phyloP scores from a whole-genome alignment of 2,329 filamentous ascomycete genomes.

The Tolypocladium guangdongense region DNA sequence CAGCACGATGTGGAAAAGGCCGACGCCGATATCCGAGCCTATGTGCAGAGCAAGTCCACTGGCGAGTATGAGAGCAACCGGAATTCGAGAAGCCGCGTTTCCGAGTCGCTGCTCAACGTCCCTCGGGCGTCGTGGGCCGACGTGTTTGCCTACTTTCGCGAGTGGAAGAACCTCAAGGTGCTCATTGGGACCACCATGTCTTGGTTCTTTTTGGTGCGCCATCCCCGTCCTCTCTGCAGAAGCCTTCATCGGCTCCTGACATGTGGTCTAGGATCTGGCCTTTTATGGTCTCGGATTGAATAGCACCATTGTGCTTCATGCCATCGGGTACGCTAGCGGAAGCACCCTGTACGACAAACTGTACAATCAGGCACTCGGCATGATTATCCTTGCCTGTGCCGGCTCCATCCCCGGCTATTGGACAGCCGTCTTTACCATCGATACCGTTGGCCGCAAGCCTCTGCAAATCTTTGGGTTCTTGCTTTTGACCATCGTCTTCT shows the following conservation, averaged over 20 bases:
- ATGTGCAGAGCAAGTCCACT: slow-evolving; percentile 36
- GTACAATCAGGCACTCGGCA: slow-evolving; percentile 63
- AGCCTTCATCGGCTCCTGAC: background rate
- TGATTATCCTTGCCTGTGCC: slow-evolving; percentile 66
- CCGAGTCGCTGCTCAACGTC: slow-evolving; percentile 43
- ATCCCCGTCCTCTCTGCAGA: background rate
- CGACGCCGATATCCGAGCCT: slow-evolving; percentile 58
- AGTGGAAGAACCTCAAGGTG: slow-evolving; percentile 60
- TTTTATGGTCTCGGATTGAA: slow-evolving; percentile 68
- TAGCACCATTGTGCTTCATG: slow-evolving; percentile 57
- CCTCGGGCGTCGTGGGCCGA: slow-evolving; percentile 63
- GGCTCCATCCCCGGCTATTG: slow-evolving; percentile 74
- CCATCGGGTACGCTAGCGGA: slow-evolving; percentile 60
- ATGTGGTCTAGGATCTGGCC: slow-evolving; percentile 44
- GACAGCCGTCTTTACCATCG: slow-evolving; percentile 62
- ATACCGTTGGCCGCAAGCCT: slow-evolving; percentile 66
- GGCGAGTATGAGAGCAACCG: slow-evolving; percentile 36
- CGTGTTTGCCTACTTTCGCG: slow-evolving; percentile 53
- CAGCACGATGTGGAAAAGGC: slow-evolving; percentile 65
- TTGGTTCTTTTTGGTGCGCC: slow-evolving; percentile 61
- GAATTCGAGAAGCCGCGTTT: slow-evolving; percentile 39
- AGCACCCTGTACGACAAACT: slow-evolving; percentile 56
- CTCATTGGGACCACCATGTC: slow-evolving; percentile 67
- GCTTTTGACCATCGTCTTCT: slow-evolving; percentile 50
- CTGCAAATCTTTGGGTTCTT: slow-evolving; percentile 57